Evolutionary conservation across 345 rosid species (phyloP), one percentile per base, ranked within the genome.

Genomic region (Cochlearia excelsa): DNA sequence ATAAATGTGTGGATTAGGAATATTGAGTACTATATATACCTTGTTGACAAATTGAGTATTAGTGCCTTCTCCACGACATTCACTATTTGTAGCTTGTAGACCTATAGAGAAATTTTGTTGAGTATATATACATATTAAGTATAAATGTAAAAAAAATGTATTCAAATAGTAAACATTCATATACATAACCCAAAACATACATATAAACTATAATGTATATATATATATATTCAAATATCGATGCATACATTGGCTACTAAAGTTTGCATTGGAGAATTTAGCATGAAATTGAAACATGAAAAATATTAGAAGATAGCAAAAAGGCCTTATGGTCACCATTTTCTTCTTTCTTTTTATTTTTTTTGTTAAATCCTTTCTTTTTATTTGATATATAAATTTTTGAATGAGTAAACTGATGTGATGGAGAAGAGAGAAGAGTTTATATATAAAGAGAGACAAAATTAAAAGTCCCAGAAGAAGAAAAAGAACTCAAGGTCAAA

Each of bases 401-500:
- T 16, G 23, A 16, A 16, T 0, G 23, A 16, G 23, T 16, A 16
- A 16, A 16, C 23, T 16, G 23, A 16, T 16, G 23, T 16, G 23
- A 16, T 16, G 33, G 27, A 39, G 65, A 62, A 54, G 62, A 69
- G 38, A 62, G 4, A 39, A 29, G 34, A 29, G 5, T 10, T 30
- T 16, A 16, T 16, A 16, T 43, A 50, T 70, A 51, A 37, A 49
- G 74, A 63, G 63, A 33, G 46, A 70, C 63, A 62, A 55, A 16
- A 16, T 16, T 16, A 16, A 62, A 63, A 62, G 69, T 70, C 74
- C 44, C 63, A 70, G 74, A 44, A 45, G 64, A 63, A 51, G 65
- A 51, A 63, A 56, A 63, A 63, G 54, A 57, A 54, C 59, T n/a
- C 33, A 39, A 63, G 69, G 74, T 70, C 74, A 70, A 70, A 70